Conservation (phyloP, 768 basidiomycete species). For the Suillus clintonianus region DNA sequence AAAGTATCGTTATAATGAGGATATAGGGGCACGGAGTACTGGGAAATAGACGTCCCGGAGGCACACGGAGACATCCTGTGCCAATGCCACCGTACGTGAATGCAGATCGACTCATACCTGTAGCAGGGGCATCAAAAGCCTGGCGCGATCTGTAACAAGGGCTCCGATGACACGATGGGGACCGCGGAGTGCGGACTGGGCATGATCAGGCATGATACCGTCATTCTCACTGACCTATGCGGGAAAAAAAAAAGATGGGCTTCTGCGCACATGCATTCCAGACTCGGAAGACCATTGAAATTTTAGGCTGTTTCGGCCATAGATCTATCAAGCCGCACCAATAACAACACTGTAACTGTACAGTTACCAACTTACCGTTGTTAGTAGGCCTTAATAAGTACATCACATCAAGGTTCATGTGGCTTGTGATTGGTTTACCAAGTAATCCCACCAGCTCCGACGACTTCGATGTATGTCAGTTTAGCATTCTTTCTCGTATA, state of each 20-base stretch:
- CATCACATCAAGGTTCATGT: neutral
- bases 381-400: neutral
- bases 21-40: neutral
- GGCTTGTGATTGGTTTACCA: neutral
- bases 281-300: conserved; percentile 6
- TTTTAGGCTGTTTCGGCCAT: conserved; percentile 7
- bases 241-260: conserved; percentile 12
- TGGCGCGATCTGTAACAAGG: neutral
- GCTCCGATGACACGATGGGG: neutral
- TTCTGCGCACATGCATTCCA: neutral
- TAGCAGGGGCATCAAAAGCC: conserved; percentile 1
- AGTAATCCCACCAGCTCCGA: conserved; percentile 2
- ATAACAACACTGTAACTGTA: neutral
- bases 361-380: neutral
- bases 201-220: neutral
- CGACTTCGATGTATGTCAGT: conserved; percentile 3
- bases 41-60: neutral
- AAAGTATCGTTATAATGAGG: neutral
- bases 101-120: neutral
- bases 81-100: neutral
- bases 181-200: conserved; percentile 19
- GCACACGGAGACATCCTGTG: neutral
- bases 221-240: conserved; percentile 8
- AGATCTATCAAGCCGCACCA: conserved; percentile 4
- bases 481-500: conserved; percentile 3